Base-by-base conservation (phyloP, 2,329 filamentous ascomycete genomes). In the Penicillium capsulatum region DNA sequence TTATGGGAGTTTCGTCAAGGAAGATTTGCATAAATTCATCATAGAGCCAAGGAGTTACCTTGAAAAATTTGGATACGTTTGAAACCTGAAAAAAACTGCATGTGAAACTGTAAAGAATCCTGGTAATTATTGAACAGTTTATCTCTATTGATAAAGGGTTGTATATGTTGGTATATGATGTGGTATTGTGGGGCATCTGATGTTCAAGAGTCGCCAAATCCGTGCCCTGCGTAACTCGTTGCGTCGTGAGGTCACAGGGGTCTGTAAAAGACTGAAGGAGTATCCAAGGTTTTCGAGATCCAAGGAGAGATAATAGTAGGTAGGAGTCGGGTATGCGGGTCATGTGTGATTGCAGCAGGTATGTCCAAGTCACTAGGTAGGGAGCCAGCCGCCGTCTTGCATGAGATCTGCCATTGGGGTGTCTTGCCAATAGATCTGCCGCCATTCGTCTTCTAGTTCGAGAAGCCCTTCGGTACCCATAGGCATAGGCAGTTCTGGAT, bases 361-460 rank as follows among this genome's bases (percentile, higher is more conserved):
- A 19, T 36, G 17, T 26, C 33, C 17, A 31, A 14, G 28, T 14
- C 20, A 31, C 17, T 10, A 33, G 22, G 26, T 32, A 47, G 34
- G 63, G 42, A 67, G 58, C 66, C 66, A 68, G 14, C 60, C 58
- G 16, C 61, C 61, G 40, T 69, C 65, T 34, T 62, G 61, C 16
- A 69, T 55, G 22, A 68, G 55, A 48, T 68, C 66, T 11, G 64
- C 57, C 61, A 69, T 63, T 2, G 62, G 64, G 1, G 64, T 62
- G 38, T 69, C 66, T 43, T 68, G 64, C 58, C 65, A 64, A 38
- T 69, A 69, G 7, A 69, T 61, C 43, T 68, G 65, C n/a, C 66
- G 60, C 66, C 66, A 69, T 49, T 69, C 66, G 28, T 68, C 63
- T 47, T 68, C 65, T 39, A 68, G 53, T 33, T 68, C 64, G 4